Base-by-base conservation (phyloP, 495 filamentous ascomycete species). In the Letharia lupina region DNA sequence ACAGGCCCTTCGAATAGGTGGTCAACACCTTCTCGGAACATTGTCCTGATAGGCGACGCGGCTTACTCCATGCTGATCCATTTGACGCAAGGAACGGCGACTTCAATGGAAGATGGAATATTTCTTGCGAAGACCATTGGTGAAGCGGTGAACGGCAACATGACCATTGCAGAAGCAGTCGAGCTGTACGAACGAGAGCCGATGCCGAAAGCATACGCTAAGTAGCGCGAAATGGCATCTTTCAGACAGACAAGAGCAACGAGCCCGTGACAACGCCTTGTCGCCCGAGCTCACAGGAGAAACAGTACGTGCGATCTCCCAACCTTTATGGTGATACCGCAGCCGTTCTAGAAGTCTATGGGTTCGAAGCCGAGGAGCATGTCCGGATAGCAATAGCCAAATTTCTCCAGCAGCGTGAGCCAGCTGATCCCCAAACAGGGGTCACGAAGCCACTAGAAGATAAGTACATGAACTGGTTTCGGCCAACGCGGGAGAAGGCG, bases 201-300 rank as follows among this genome's bases (percentile, higher is more conserved):
- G 10, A 73, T 73, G 31, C 58, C 70, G 3, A 68, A 75, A 10
- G 68, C 74, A 18, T 57, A 64, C 23, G 58, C 67, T 57, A 78
- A 78, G 70, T 76, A 80, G 74, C 8, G 79, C 73, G 13, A 65
- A 81, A 3, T 81, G 77, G 78, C 78, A 82, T 69, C 75, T 82
- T 35, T 62, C 75, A 3, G 79, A 82, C 70, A 78, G 80, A 2
- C 75, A 74, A 12, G 67, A 74, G 60, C 79, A 82, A 67, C n/a
- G 68, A 65, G 74, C 75, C 10, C 72, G 77, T 20, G 80, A 81
- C 69, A 71, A 69, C 42, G 74, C 73, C 0, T 82, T 82, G 81
- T 65, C 65, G 47, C 60, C 69, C 9, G 76, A 77, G 56, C 69
- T 76, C 6, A 70, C 69, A 54, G 76, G 72, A 48, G 69, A 28